phyloP scores from a whole-genome alignment of 169 alveolate species.

The Eimeria sp. region DNA sequence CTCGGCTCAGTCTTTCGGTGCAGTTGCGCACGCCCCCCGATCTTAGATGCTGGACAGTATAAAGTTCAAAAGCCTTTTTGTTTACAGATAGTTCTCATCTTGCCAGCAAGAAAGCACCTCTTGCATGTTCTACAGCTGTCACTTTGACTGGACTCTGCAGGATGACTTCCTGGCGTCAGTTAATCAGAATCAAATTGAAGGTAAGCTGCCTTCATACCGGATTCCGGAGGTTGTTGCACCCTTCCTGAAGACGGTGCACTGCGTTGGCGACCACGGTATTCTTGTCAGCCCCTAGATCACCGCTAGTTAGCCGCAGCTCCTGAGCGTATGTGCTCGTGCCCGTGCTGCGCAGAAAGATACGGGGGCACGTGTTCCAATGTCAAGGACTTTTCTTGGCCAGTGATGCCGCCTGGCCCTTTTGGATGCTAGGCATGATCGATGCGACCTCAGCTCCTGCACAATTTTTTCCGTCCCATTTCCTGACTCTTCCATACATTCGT shows the following conservation, averaged over 20 bases:
- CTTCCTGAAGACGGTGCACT: neutral
- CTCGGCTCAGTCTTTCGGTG: neutral
- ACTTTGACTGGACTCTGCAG: slow-evolving; percentile 19
- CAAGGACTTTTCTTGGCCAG: slow-evolving; percentile 79
- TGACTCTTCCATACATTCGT: neutral
- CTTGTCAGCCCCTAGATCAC: neutral
- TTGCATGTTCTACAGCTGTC: neutral
- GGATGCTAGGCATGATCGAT: slow-evolving; percentile 17
- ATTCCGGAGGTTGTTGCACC: neutral
- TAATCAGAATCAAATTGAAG: slow-evolving; percentile 33
- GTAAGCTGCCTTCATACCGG: neutral
- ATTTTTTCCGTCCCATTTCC: neutral
- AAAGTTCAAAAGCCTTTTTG: neutral
- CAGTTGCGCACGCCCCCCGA: neutral
- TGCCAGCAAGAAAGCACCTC: neutral
- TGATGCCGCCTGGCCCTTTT: slow-evolving; percentile 84
- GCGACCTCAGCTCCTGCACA: neutral
- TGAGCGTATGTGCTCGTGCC: neutral
- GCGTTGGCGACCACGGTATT: neutral
- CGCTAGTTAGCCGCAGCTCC: neutral
- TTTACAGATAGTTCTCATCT: neutral
- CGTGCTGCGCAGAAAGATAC: slow-evolving; percentile 80
- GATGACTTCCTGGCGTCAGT: slow-evolving; percentile 60
- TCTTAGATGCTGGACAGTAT: neutral
- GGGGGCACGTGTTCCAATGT: slow-evolving; percentile 87